Base-by-base conservation (phyloP, 306 rosid species). In the Trichosanthes cucumerina region DNA sequence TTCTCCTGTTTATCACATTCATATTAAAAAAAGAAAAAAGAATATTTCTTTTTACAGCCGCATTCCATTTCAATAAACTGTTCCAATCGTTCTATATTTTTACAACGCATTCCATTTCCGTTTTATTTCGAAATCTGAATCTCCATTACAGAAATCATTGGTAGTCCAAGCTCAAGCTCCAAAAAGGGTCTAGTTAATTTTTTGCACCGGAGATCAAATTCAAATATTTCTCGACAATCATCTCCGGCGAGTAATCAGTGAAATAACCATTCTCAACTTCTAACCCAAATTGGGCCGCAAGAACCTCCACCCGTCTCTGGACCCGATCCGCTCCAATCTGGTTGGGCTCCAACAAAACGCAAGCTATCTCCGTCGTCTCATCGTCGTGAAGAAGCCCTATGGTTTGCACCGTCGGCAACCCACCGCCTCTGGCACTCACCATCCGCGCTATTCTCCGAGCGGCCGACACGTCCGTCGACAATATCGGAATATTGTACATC, bases 341-440 rank as follows among this genome's bases (percentile, higher is more conserved):
- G 69, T 92, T 90, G 2, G 97, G 96, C 84, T 92, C 96, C 80
- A 92, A 76, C 65, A 94, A 82, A 88, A 92, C 87, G 85, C 97
- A 94, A 38, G 95, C 92, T 54, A 90, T 86, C 86, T 90, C 96
- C 9, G 88, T 84, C 3, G 85, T 82, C 49, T 87, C 92, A 77
- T 86, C 91, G 10, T 94, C 91, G 3, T 89, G 96, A 69, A 86
- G 82, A 46, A 92, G 85, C 5, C 78, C 92, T 31, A 90, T 57
- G 2, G 95, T 83, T 53, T 92, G 97, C 79, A 92, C 97, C 0
- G 87, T 85, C 1, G 97, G 98, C 23, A 92, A 89, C 6, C 98
- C 96, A 0, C 98, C 98, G 0, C 98, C 98, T n/a, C 92, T 86
- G 18, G 90, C 92, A 52, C 96, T 94, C 46, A 90, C 97, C 91